Percentiles rank a stretch among this genome's conserved stretches.
phyloP scores from a whole-genome alignment of 176 grass and related monocot species.

The Aegilops tauschii region DNA sequence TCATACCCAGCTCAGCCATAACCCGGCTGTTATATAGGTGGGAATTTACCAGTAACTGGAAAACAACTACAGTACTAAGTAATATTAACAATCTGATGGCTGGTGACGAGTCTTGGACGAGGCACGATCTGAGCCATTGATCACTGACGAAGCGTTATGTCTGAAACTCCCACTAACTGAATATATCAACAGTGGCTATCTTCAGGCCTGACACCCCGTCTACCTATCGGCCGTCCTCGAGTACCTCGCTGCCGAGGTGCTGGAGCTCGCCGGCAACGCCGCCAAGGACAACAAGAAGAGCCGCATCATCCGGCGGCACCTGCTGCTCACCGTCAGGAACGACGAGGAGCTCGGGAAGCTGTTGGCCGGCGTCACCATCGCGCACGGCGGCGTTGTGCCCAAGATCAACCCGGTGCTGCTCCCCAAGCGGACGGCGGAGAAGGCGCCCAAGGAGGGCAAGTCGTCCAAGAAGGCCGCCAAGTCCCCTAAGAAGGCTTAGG shows the following conservation, averaged over 20 bases:
- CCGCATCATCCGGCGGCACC: constrained; percentile 53
- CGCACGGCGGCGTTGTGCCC: constrained; percentile 50
- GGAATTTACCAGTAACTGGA: too few species aligned
- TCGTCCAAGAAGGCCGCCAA: constrained; percentile 46
- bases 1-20: too few species aligned
- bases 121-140: too few species aligned
- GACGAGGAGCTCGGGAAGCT: constrained; percentile 64
- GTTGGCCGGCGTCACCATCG: constrained; percentile 54
- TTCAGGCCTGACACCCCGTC: too few species aligned
- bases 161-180: too few species aligned
- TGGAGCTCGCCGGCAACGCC: constrained; percentile 64
- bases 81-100: too few species aligned
- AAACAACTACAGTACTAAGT: too few species aligned
- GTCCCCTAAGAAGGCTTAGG: constrained; percentile 41
- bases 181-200: too few species aligned
- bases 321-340: constrained; percentile 55
- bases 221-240: constrained; percentile 76
- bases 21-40: too few species aligned
- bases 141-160: too few species aligned
- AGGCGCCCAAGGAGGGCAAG: constrained; percentile 32
- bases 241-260: constrained; percentile 66
- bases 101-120: too few species aligned
- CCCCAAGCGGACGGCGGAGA: constrained; percentile 59
- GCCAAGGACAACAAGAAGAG: constrained; percentile 70
- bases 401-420: constrained; percentile 60